Percentiles rank a stretch among this genome's conserved stretches.
Evolutionary conservation across 352 stramenopile genomes (phyloP).

Genomic region (Phytophthora podocarpi): DNA sequence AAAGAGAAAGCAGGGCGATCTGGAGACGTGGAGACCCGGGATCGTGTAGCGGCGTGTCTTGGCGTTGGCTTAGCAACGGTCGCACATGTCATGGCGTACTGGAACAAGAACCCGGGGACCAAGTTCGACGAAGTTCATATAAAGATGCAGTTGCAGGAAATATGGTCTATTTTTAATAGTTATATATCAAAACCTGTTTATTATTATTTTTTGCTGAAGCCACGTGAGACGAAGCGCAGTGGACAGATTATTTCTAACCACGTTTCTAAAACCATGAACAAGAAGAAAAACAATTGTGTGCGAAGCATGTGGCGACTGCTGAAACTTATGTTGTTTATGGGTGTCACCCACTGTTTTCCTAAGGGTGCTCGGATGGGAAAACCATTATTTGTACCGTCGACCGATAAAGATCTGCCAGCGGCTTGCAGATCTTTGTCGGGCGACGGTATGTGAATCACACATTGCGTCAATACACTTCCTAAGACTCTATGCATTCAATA

Average conservation of each 20-base stretch:
- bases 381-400: no score
- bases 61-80: neutral
- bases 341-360: no score
- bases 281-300: neutral
- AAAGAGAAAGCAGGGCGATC: slow-evolving; percentile 1
- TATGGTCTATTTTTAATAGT: slow-evolving; percentile 4
- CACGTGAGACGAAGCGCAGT: neutral
- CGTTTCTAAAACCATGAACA: slow-evolving; percentile 2
- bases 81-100: neutral
- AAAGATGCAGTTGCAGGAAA: neutral
- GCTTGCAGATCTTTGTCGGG: no score
- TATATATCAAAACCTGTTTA: slow-evolving; percentile 15
- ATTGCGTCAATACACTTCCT: no score
- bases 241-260: slow-evolving; percentile 1
- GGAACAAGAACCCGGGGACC: slow-evolving; percentile 10
- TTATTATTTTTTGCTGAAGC: slow-evolving; percentile 5
- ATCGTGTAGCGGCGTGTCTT: neutral
- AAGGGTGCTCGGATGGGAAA: no score
- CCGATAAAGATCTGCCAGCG: no score
- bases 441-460: no score
- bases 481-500: no score
- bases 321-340: neutral
- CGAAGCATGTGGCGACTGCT: slow-evolving; percentile 5
- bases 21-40: neutral
- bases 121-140: slow-evolving; percentile 7